Conservation (phyloP, 192 early-diverging fungal species). For the Podila verticillata region DNA sequence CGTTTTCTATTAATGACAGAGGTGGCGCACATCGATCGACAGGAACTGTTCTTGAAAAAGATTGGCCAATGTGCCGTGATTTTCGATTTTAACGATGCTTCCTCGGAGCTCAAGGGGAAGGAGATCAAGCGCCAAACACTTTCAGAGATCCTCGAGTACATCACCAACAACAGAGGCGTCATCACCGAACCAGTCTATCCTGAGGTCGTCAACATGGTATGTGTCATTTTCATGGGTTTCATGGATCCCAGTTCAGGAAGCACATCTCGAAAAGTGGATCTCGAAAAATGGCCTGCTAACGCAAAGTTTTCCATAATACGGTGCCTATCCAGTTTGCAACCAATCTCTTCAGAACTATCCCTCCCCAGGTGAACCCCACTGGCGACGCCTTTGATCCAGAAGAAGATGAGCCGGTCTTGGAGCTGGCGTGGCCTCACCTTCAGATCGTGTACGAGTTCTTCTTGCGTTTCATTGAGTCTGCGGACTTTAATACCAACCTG, state of each 20-base stretch:
- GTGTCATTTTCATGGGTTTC: conserved; percentile 6
- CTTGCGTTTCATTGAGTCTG: conserved; percentile 96
- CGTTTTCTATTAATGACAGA: conserved; percentile 58
- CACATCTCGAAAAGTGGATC: no score
- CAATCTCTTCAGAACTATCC: conserved; percentile 96
- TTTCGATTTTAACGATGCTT: conserved; percentile 95
- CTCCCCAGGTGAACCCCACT: conserved; percentile 93
- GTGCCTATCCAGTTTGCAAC: conserved; percentile 79
- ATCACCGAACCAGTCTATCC: conserved; percentile 92
- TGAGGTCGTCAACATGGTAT: conserved; percentile 94
- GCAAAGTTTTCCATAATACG: not conserved
- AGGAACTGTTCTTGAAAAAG: conserved; percentile 91
- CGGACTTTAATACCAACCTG: conserved; percentile 97
- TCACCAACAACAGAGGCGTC: conserved; percentile 87
- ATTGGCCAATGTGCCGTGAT: conserved; percentile 90
- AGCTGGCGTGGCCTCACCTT: conserved; percentile 97
- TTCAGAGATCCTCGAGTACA: conserved; percentile 93
- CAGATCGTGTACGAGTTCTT: conserved; percentile 99
- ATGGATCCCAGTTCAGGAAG: not conserved
- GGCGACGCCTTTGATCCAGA: conserved; percentile 99
- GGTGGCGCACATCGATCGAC: conserved; percentile 81
- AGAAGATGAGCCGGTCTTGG: conserved; percentile 98
- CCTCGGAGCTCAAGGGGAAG: conserved; percentile 90
- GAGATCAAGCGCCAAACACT: conserved; percentile 95
- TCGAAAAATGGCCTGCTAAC: no score